Evolutionary conservation across 139 green algal genomes (phyloP), one percentile per base, ranked within the genome.

Genomic region (Asterochloris sp.): DNA sequence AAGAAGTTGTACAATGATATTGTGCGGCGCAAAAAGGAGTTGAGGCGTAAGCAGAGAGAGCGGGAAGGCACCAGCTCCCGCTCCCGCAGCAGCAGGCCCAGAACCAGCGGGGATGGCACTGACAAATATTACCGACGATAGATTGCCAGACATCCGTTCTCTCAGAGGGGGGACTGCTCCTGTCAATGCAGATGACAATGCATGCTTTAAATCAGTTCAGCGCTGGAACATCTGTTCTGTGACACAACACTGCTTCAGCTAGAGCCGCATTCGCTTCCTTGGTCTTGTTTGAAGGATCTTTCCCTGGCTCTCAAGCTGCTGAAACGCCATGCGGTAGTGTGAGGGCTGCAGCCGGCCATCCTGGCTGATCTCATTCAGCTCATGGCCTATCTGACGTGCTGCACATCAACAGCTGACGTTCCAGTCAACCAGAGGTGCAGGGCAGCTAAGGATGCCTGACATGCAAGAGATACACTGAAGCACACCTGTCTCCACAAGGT

Each of bases 1-100:
- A 93, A 98, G 69, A 89, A 90, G 63, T 88, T 98, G 73, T 98
- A 98, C 86, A 71, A 85, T 62, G 94, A 98, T 85, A 98, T 98
- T 81, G 87, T 98, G 27, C 91, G 90, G 85, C 90, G 92, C 81
- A 97, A 97, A 89, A 94, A 94, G 79, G 94, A 97, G 77, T 89
- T 94, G 82, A 78, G 86, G 15, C 27, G 78, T 21, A 84, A 84
- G 29, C 62, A 73, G 16, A 64, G 76, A 54, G 76, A 80, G 47
- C 67, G n/a, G 24, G 76, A 80, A 26, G 76, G 76, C 12, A 23
- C 54, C 60, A 80, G 23, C 76, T 54, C 38, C 38, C 38, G 38
- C 6, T 54, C 38, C 38, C 67, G 76, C 61, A 80, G 76, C 76
- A 80, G 76, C 76, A 80, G 76, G 54, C 67, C 76, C 21, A n/a